phyloP scores from a whole-genome alignment of 257 asterid species.

The Agastache rugosa region DNA sequence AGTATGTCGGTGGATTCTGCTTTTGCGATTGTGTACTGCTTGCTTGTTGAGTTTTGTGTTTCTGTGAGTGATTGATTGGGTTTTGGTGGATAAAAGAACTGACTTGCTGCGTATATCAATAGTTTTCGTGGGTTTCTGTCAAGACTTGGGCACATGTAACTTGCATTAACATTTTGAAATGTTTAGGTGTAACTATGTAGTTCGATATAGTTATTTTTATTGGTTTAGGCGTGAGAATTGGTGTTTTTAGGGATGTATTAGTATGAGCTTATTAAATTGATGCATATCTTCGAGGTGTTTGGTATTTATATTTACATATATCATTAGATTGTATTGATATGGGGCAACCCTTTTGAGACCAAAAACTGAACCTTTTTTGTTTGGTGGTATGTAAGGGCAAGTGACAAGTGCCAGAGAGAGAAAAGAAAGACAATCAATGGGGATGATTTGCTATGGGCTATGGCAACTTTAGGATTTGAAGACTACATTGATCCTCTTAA shows the following conservation, averaged over 20 bases:
- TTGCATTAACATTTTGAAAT: not conserved
- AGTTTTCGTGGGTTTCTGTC: conserved; percentile 15
- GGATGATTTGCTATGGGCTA: conserved; percentile 90
- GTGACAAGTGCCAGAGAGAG: conserved; percentile 94
- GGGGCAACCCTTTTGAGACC: not conserved
- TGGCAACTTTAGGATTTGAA: conserved; percentile 93
- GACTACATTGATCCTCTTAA: conserved; percentile 90
- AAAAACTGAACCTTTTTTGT: conserved; percentile 17
- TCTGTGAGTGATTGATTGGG: conserved; percentile 3
- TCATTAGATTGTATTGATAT: not conserved
- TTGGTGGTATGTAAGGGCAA: conserved; percentile 63
- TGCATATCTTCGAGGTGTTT: not conserved
- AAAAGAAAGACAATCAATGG: conserved; percentile 90
- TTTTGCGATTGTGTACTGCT: not conserved
- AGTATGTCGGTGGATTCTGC: conserved; percentile 45
- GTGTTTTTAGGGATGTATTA: not conserved
- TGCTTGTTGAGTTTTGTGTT: not conserved
- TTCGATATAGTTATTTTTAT: not conserved
- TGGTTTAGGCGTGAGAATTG: not conserved
- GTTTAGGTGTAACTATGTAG: not conserved
- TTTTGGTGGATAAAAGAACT: not conserved
- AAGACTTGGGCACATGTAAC: not conserved
- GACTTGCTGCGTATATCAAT: not conserved
- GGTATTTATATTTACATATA: too few relatives aligned
- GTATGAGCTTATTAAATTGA: not conserved